Evolutionary conservation across 768 basidiomycete genomes (phyloP), one percentile per base, ranked within the genome.

Genomic region (Trametes gibbosa): DNA sequence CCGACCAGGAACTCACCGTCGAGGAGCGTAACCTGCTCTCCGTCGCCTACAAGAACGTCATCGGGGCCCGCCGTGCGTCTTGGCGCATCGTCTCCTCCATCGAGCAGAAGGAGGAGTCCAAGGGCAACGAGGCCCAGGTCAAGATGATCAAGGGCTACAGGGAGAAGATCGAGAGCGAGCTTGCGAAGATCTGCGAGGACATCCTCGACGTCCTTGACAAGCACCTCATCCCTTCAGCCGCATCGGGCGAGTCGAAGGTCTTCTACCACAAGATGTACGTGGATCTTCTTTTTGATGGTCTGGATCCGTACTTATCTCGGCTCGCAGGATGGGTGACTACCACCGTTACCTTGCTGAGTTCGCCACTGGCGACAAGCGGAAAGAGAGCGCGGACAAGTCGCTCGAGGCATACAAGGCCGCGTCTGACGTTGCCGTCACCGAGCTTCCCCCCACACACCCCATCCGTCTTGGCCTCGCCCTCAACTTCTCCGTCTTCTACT

Each of bases 401-500:
- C 82, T 98, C 65, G 92, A 92, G 75, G 92, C 92, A 24, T 94
- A 98, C 88, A 97, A 98, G 86, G 90, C 92, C 53, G 95, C 95
- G 53, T 97, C 95, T 50, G 92, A 96, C 64, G 94, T 98, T 73
- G 95, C 95, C 67, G 90, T 95, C 69, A 94, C 89, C 50, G 93
- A 97, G 77, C 89, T 98, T 43, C 93, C 89, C 24, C 90, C 92
- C 29, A 97, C 95, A 72, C 95, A 97, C 79, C 95, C 95, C 63
- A 98, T 98, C 77, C 95, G 95, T 71, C 92, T 98, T 63, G 96
- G 96, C 76, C 90, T 98, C 55, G 95, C 95, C 46, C 84, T 98
- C 72, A 98, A 98, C 85, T 98, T 98, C 86, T 97, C 94, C 53
- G 95, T 98, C 50, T 98, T 98, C 84, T 98, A 98, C 85, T 97